Evolutionary conservation across 257 asterid species (phyloP).

Genomic region (Nicotiana otophora): DNA sequence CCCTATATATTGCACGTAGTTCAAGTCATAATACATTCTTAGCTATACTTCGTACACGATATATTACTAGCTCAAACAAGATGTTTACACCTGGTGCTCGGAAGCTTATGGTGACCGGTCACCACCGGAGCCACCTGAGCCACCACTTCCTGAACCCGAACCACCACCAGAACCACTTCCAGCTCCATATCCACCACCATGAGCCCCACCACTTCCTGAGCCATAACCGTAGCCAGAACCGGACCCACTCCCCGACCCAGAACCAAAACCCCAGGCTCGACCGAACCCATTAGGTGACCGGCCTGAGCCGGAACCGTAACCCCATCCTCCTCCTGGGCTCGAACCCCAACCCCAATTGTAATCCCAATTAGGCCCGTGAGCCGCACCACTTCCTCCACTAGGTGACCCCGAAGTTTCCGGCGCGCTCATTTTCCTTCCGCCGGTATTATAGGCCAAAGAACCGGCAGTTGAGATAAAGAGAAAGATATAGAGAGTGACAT

Average conservation of each 20-base stretch:
- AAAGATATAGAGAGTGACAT: neutral
- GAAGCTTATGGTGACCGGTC: conserved; percentile 2
- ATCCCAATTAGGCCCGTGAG: conserved; percentile 32
- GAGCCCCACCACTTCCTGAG: conserved; percentile 17
- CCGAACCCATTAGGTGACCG: conserved; percentile 31
- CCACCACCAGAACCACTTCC: conserved; percentile 20
- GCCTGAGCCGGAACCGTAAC: conserved; percentile 41
- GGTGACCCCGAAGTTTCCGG: conserved; percentile 1
- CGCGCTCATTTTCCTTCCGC: conserved; percentile 7
- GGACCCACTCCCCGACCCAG: conserved; percentile 29
- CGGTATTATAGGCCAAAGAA: conserved; percentile 3
- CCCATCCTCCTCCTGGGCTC: conserved; percentile 38
- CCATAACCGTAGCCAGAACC: conserved; percentile 37
- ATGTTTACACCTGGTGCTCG: conserved; percentile 1
- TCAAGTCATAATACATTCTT: neutral
- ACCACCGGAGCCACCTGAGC: neutral
- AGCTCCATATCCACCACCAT: conserved; percentile 16
- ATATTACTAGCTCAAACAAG: neutral
- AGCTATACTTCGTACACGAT: neutral
- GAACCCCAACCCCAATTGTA: conserved; percentile 47
- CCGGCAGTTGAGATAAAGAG: neutral
- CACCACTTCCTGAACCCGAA: conserved; percentile 10
- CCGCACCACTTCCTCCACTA: conserved; percentile 31
- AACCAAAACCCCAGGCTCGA: conserved; percentile 25
- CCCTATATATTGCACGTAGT: neutral